Base-by-base conservation (phyloP, 192 early-diverging fungal species). In the Umbelopsis sp. region DNA sequence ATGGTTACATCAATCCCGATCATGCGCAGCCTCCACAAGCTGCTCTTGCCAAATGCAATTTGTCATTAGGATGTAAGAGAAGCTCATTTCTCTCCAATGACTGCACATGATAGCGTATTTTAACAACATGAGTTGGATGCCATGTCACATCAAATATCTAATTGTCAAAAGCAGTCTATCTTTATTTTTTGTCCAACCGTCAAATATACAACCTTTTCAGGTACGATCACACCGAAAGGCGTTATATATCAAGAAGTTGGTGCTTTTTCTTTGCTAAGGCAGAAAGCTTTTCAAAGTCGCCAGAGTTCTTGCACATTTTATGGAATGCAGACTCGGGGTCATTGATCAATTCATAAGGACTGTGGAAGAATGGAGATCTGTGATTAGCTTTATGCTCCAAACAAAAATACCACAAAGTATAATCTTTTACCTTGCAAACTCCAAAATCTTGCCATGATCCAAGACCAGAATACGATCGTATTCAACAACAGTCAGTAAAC, bases 391-490 rank as follows among this genome's bases (percentile, higher is more conserved):
- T 3, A 53, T 37, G 30, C 5, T 16, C 3, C 4, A 12, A 22
- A 6, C 0, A 1, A 23, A 21, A 35, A 11, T 0, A 2, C 13
- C 2, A 12, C 46, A 35, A 58, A 51, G 44, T 45, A 23, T 41
- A 47, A 70, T 30, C 3, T 46, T 46, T 58, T 75, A 81, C 66
- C 87, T 87, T 51, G 86, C 94, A 82, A 87, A 92, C 76, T 95
- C 94, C 21, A 86, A 83, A 8, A 97, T 80, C 37, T 86, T 68
- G 12, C 96, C 96, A 23, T 90, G 86, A 71, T 94, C 91, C 80
- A 97, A 73, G 4, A 95, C 93, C 21, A 95, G 50, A 7, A 97
- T 89, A 23, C 88, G 81, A 82, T 97, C 94, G 73, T 94, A 96
- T 66, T 91, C 91, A 55, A 92, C 91, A n/a, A 97, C 88, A 2